Evolutionary conservation across 495 filamentous ascomycete species (phyloP).

Genomic region (Talaromyces nanjingensis): DNA sequence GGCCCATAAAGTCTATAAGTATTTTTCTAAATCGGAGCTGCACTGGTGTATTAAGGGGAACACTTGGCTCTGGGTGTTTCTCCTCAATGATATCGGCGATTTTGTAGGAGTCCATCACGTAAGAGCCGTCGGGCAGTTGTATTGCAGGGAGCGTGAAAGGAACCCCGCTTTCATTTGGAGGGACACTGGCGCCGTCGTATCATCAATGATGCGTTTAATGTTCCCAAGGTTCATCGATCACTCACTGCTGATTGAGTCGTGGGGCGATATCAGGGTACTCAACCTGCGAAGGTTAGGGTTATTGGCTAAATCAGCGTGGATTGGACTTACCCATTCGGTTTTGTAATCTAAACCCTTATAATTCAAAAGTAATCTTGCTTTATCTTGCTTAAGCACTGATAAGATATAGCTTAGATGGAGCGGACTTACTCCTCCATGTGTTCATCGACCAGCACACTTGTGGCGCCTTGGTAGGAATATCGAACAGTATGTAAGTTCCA

Average conservation of each 20-base stretch:
- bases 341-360: constrained; percentile 56
- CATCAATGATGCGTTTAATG: not conserved
- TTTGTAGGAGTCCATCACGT: constrained; percentile 48
- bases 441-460: constrained; percentile 49
- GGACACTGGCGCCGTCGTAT: constrained; percentile 16
- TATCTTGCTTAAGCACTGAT: not conserved
- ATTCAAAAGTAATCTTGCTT: constrained; percentile 53
- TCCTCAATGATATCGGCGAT: constrained; percentile 48
- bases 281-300: constrained; percentile 3
- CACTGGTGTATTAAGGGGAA: constrained; percentile 41
- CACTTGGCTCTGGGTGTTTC: constrained; percentile 42
- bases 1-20: constrained; percentile 14
- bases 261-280: constrained; percentile 56
- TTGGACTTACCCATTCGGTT: constrained; percentile 48
- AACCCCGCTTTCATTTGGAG: constrained; percentile 28
- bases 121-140: constrained; percentile 40
- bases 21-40: not conserved
- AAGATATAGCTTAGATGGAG: not conserved
- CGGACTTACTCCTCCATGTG: constrained; percentile 50
- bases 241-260: constrained; percentile 36
- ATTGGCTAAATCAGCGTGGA: not conserved
- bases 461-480: constrained; percentile 44
- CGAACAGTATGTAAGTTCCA: constrained; percentile 35
- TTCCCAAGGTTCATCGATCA: too few relatives aligned
- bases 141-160: constrained; percentile 51